These are phyloP conservation scores for Silene latifolia DNA, from an alignment of 148 eudicot genomes.

Conservation along the genomic window DNA sequence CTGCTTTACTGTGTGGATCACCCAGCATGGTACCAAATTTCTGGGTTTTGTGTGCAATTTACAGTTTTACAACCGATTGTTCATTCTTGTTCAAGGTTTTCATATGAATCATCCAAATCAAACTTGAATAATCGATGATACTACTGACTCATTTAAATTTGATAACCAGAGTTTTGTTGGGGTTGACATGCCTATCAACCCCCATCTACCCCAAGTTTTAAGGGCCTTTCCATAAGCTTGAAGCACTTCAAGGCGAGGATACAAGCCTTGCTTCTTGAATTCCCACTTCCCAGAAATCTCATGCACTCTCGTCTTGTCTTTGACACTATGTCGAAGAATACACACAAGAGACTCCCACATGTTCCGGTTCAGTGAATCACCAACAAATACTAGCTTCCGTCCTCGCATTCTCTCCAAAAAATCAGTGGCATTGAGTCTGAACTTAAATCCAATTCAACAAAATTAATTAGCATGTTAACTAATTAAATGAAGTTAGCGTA, in stretches of 20 bases:
- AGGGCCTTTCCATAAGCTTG: conserved; percentile 80
- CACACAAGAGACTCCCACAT: conserved; percentile 99
- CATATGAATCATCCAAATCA: too few relatives aligned
- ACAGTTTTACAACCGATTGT: neutral
- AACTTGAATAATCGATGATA: too few relatives aligned
- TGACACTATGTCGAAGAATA: conserved; percentile 48
- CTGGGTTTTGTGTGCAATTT: neutral
- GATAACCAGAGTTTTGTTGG: conserved; percentile 61
- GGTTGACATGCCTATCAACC: conserved; percentile 66
- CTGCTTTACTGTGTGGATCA: neutral
- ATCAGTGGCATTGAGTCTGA: conserved; percentile 66
- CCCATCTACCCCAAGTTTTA: conserved; percentile 84
- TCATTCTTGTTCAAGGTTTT: too few relatives aligned
- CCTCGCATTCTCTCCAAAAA: conserved; percentile 79
- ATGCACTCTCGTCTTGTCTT: conserved; percentile 54
- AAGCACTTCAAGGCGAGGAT: conserved; percentile 60
- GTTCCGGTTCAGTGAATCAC: conserved; percentile 87
- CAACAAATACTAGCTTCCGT: conserved; percentile 67
- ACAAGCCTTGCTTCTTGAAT: conserved; percentile 71
- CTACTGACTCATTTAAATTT: too few relatives aligned
- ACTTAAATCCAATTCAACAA: neutral
- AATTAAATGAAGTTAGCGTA: too few relatives aligned
- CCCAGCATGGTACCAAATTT: neutral
- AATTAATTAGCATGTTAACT: neutral
- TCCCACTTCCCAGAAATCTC: conserved; percentile 72